Evolutionary conservation across 257 asterid genomes (phyloP), one percentile per base, ranked within the genome.

Genomic region (Nicotiana undulata): DNA sequence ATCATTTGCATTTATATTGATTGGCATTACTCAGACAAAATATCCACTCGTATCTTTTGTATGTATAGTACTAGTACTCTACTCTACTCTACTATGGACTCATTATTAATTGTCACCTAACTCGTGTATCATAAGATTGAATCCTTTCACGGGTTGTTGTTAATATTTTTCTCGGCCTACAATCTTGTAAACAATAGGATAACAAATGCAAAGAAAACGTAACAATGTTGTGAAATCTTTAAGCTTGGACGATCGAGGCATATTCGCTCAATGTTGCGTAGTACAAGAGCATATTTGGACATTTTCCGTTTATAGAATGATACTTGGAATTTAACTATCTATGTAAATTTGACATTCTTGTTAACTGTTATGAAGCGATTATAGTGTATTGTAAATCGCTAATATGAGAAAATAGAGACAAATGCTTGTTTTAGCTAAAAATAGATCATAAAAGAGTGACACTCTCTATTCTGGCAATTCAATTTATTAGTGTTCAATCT

Each of bases 41-140:
- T 85, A 87, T 87, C 85, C 64, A 66, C 40, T 76, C 72, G 63
- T 80, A 74, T 85, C 88, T 81, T 58, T 74, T 74, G 63, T 74
- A 74, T 60, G 16, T 15, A 49, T 15, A 24, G 40, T 40, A 60
- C 52, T 56, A 3, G 16, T 72, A 1, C 40, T 3, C 16, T 49
- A 24, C 16, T 28, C 16, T 72, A 1, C 40, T 3, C 16, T 49
- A 24, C 16, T 28, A 76, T 63, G n/a, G 82, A 79, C 82, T 65
- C 31, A 37, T 78, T 34, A 78, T 75, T 29, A 58, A 15, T 63
- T 55, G 20, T 18, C 59, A 79, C 63, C 67, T 37, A 80, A 65
- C 81, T 74, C 65, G 34, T 81, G 79, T 46, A 70, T 78, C 81
- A 49, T 51, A 60, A 79, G 18, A 26, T 55, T 59, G 26, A 83